Evolutionary conservation across 169 alveolate species (phyloP).

Genomic region (Eimeria necatrix): DNA sequence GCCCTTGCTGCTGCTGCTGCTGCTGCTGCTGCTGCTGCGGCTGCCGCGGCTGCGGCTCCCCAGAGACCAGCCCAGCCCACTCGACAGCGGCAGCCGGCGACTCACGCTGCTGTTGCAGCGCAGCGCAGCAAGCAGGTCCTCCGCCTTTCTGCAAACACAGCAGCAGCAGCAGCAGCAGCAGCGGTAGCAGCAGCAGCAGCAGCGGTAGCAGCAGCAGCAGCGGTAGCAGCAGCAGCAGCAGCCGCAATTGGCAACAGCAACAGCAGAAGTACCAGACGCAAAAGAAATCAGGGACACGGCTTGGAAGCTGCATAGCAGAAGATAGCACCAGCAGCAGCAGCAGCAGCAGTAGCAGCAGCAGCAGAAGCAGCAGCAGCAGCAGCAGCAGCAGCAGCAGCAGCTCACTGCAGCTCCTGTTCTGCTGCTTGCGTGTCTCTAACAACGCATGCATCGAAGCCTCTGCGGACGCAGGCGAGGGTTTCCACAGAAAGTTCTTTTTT

Average conservation of each 20-base stretch:
- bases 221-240: background rate
- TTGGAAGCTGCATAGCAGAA: background rate
- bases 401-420: slow-evolving; percentile 13
- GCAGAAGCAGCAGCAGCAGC: slow-evolving; percentile 33
- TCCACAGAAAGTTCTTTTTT: background rate
- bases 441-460: slow-evolving; percentile 34
- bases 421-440: background rate
- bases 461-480: slow-evolving; percentile 19
- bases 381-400: background rate
- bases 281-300: background rate
- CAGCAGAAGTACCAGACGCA: background rate
- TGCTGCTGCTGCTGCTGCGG: background rate
- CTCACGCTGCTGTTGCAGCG: background rate
- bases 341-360: background rate
- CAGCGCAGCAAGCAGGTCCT: slow-evolving; percentile 1
- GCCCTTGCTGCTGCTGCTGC: background rate
- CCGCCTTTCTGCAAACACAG: slow-evolving; percentile 8
- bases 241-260: background rate
- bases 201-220: too few relatives aligned
- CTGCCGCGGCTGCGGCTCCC: background rate
- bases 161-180: background rate
- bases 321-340: background rate
- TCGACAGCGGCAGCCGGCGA: background rate
- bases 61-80: background rate
- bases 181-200: background rate